A percentile compares a stretch with the other conserved stretches of the same genome.
phyloP scores from a whole-genome alignment of 1,139 yeast genomes.

The Suhomyces wounanorum region DNA sequence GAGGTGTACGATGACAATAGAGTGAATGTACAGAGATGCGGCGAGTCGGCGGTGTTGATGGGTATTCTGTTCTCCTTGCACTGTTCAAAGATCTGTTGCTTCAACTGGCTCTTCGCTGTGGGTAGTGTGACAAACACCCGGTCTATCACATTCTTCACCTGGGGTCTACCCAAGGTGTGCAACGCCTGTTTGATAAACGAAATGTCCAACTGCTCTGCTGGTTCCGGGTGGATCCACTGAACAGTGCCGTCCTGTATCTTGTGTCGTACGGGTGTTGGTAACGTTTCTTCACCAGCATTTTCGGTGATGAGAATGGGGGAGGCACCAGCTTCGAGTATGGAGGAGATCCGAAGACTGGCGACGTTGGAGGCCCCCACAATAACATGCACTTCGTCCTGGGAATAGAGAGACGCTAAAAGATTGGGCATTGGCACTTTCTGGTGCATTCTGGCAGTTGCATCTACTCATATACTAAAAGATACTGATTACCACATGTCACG shows the following conservation, averaged over 20 bases:
- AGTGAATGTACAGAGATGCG: conserved; percentile 74
- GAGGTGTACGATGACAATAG: conserved; percentile 68
- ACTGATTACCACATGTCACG: conserved; percentile 19
- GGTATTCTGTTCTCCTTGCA: conserved; percentile 75
- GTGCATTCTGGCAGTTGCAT: neutral
- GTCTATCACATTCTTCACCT: conserved; percentile 68
- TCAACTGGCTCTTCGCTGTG: conserved; percentile 24
- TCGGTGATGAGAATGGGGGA: conserved; percentile 48
- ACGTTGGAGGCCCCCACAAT: conserved; percentile 62
- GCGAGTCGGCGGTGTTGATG: conserved; percentile 73
- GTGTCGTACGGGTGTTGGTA: conserved; percentile 27
- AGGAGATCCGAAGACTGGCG: conserved; percentile 50
- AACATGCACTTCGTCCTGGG: conserved; percentile 57
- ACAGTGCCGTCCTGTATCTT: conserved; percentile 26
- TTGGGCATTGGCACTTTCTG: conserved; percentile 24
- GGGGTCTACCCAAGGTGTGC: conserved; percentile 58
- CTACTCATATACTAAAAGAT: neutral
- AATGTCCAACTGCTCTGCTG: conserved; percentile 28
- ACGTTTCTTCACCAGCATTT: conserved; percentile 15
- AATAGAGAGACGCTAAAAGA: conserved; percentile 52
- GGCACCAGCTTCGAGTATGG: conserved; percentile 60
- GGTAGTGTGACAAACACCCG: conserved; percentile 66
- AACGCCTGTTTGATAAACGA: conserved; percentile 27
- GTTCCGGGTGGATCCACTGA: conserved; percentile 30
- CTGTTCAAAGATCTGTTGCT: conserved; percentile 41